These are phyloP conservation scores for Colletotrichum sojae DNA, from an alignment of 2,329 filamentous ascomycete genomes.

Conservation along the genomic window DNA sequence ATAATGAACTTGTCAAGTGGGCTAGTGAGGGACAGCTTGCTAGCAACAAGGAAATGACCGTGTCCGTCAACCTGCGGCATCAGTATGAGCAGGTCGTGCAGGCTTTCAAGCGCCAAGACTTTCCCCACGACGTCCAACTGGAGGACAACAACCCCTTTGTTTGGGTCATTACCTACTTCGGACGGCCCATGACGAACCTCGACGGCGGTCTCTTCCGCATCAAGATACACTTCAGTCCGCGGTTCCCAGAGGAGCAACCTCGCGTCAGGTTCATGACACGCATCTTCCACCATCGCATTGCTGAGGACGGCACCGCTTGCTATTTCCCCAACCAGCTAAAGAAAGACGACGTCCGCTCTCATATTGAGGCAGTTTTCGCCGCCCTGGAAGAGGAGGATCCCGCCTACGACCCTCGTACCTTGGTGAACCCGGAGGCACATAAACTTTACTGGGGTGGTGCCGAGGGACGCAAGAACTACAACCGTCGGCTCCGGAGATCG, in stretches of 20 bases:
- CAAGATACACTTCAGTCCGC: constrained; percentile 82
- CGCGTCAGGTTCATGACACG: constrained; percentile 84
- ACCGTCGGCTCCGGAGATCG: constrained; percentile 82
- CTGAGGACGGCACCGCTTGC: constrained; percentile 84
- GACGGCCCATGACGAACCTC: constrained; percentile 91
- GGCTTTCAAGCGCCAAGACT: constrained; percentile 78
- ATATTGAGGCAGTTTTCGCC: constrained; percentile 86
- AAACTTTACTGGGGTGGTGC: constrained; percentile 87
- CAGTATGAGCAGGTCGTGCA: constrained; percentile 88
- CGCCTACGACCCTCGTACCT: constrained; percentile 89
- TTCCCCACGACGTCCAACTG: constrained; percentile 82
- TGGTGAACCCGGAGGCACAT: constrained; percentile 88
- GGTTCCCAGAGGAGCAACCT: constrained; percentile 91
- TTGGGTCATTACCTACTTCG: constrained; percentile 92
- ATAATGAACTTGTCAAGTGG: constrained; percentile 82
- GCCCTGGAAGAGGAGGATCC: constrained; percentile 90
- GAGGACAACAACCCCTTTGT: constrained; percentile 89
- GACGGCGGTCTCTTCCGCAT: constrained; percentile 93
- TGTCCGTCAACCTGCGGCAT: constrained; percentile 85
- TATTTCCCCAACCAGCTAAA: constrained; percentile 77
- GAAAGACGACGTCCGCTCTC: constrained; percentile 82
- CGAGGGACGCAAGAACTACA: constrained; percentile 88
- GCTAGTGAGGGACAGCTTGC: constrained; percentile 75
- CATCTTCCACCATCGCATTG: constrained; percentile 91
- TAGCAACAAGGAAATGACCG: constrained; percentile 76